Base-by-base conservation (phyloP, 108 stramenopile genomes). In the Cyclotella baltica region DNA sequence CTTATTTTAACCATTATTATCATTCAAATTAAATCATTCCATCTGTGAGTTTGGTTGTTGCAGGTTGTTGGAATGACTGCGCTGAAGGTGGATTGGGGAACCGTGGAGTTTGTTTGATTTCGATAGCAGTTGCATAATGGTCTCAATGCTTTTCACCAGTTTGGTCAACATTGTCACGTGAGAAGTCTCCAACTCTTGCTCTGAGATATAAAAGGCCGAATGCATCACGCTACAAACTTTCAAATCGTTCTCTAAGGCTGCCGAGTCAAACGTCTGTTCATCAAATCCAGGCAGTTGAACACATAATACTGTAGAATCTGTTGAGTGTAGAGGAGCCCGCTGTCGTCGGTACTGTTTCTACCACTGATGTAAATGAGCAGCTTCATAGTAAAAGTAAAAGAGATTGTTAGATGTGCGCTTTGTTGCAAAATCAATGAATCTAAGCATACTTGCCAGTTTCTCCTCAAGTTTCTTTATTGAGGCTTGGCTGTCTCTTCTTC, bases 191-290 rank as follows among this genome's bases (percentile, higher is more conserved):
- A 90, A 90, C 23, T 93, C 88, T 57, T 88, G 66, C 3, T 76
- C 76, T 48, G 90, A 78, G 22, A 96, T 73, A 69, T 85, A 93
- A 66, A 96, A 96, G 0, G 95, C 95, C 4, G 95, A 90, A 75
- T 96, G 95, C 75, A 96, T 65, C 62, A 90, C 89, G 34, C 90
- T 82, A 48, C 95, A 96, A 20, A 96, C 82, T 72, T 80, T 88
- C 9, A 90, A 50, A 63, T 96, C 92, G 16, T 80, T 59, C 5
- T 80, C 55, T 19, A 96, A 72, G 34, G 83, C 81, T 2, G 55
- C 6, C 16, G 84, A 77, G 70, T 96, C 95, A 6, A 91, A 89
- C 0, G 92, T 89, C 16, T 92, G 90, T n/a, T 91, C 90, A 33
- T 86, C 75, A 76, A 96, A 96, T 20, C 86, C 87, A 18, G 95